These are phyloP conservation scores for Pochonia chlamydosporia DNA, from an alignment of 2,329 filamentous ascomycete genomes.

Conservation along the genomic window DNA sequence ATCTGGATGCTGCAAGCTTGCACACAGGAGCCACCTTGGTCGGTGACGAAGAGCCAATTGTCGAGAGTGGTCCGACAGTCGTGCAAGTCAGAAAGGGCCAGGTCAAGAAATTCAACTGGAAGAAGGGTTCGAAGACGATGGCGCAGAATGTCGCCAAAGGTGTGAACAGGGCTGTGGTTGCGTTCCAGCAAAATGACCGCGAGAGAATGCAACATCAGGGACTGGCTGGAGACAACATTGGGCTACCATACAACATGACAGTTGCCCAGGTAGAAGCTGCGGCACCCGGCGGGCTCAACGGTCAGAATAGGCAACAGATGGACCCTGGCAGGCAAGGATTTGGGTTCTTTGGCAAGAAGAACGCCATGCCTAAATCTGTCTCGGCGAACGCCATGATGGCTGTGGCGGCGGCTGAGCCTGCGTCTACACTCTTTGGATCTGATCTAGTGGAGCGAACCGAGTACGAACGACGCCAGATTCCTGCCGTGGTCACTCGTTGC, in stretches of 20 bases:
- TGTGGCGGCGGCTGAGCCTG: constrained; percentile 43
- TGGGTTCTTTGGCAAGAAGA: constrained; percentile 63
- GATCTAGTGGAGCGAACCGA: constrained; percentile 83
- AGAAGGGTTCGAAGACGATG: constrained; percentile 89
- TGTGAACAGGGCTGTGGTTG: constrained; percentile 84
- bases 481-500: constrained; percentile 84
- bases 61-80: constrained; percentile 79
- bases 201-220: constrained; percentile 48
- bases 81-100: constrained; percentile 93
- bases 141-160: constrained; percentile 93
- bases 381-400: constrained; percentile 33
- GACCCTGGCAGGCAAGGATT: constrained; percentile 52
- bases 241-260: constrained; percentile 66
- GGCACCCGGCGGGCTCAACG: constrained; percentile 24
- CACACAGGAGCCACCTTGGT: constrained; percentile 54
- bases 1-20: constrained; percentile 47
- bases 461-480: constrained; percentile 82
- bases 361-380: constrained; percentile 45
- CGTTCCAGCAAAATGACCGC: constrained; percentile 55
- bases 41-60: constrained; percentile 59
- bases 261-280: constrained; percentile 48
- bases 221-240: constrained; percentile 57
- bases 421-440: constrained; percentile 73
- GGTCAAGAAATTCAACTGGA: constrained; percentile 97
- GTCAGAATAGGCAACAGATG: constrained; percentile 18